Conservation (phyloP, 129 eudicot species). For the Silybum marianum region DNA sequence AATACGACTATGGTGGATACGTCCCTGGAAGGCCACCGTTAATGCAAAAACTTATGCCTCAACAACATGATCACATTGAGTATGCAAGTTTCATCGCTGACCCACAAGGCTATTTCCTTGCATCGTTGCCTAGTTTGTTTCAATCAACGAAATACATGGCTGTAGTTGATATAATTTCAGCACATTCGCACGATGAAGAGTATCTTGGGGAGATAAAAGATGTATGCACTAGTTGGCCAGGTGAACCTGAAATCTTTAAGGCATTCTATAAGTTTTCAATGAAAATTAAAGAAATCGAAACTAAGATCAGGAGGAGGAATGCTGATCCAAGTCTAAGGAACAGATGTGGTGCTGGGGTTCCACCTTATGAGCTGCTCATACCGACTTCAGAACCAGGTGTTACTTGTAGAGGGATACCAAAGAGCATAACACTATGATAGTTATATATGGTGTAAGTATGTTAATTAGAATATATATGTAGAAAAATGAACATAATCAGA, state of each 20-base stretch:
- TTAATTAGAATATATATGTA: too few relatives aligned
- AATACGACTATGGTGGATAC: conserved; percentile 88
- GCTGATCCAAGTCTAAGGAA: conserved; percentile 53
- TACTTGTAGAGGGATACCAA: conserved; percentile 87
- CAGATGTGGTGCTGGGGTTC: conserved; percentile 88
- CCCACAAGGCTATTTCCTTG: conserved; percentile 65
- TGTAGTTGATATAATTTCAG: conserved; percentile 53
- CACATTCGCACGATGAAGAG: conserved; percentile 77
- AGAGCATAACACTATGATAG: conserved; percentile 63
- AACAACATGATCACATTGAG: conserved; percentile 48
- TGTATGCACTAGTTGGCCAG: conserved; percentile 65
- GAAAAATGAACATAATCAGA: too few relatives aligned
- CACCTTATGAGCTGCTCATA: conserved; percentile 82
- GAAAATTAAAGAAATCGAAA: conserved; percentile 57
- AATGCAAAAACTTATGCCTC: conserved; percentile 47
- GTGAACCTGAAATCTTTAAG: conserved; percentile 58
- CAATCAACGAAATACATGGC: conserved; percentile 81
- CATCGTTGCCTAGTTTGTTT: conserved; percentile 60
- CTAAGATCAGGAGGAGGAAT: conserved; percentile 66
- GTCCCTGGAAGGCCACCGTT: conserved; percentile 80
- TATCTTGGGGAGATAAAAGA: conserved; percentile 63
- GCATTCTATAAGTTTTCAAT: conserved; percentile 64
- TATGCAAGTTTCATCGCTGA: conserved; percentile 46
- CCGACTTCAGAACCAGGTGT: conserved; percentile 90
- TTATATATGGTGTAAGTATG: too few relatives aligned